These are phyloP conservation scores for Peronospora farinosa DNA, from an alignment of 352 stramenopile species.

Conservation along the genomic window DNA sequence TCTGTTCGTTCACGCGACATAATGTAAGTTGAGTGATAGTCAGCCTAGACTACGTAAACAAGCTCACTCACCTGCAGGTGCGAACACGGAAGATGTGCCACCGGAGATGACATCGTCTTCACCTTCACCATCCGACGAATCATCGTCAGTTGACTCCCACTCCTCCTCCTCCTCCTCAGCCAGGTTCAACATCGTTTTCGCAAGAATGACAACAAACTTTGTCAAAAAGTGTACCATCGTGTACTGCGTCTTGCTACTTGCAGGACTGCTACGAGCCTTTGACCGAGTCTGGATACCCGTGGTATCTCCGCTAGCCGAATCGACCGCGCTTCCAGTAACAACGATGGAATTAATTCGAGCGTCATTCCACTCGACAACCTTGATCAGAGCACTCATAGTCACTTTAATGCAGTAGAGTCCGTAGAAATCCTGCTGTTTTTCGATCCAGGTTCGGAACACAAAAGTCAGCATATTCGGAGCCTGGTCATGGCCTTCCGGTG, in stretches of 20 bases:
- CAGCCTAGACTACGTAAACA: background rate
- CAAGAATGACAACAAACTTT: conserved; percentile 66
- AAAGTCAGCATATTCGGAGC: conserved; percentile 64
- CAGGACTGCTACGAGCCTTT: conserved; percentile 34
- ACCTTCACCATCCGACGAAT: conserved; percentile 60
- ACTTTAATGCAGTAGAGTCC: conserved; percentile 81
- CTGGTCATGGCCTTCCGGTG: conserved; percentile 11
- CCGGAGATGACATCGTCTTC: conserved; percentile 22
- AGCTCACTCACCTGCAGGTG: conserved; percentile 60
- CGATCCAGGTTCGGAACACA: conserved; percentile 77
- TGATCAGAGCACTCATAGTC: conserved; percentile 66
- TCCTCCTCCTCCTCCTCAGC: conserved; percentile 75
- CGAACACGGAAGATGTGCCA: conserved; percentile 52
- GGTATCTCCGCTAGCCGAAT: conserved; percentile 10
- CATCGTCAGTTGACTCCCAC: conserved; percentile 65
- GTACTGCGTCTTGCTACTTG: conserved; percentile 34
- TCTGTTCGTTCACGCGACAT: conserved; percentile 32
- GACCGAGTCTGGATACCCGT: conserved; percentile 49
- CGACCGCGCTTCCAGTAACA: conserved; percentile 48
- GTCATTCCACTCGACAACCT: conserved; percentile 73
- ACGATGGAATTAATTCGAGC: conserved; percentile 56
- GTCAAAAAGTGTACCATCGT: conserved; percentile 72
- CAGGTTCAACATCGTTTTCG: conserved; percentile 63
- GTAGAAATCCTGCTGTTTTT: conserved; percentile 82
- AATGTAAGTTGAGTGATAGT: conserved; percentile 5